Conservation (phyloP, 2,329 filamentous ascomycete species). For the Pseudonectria buxi region DNA sequence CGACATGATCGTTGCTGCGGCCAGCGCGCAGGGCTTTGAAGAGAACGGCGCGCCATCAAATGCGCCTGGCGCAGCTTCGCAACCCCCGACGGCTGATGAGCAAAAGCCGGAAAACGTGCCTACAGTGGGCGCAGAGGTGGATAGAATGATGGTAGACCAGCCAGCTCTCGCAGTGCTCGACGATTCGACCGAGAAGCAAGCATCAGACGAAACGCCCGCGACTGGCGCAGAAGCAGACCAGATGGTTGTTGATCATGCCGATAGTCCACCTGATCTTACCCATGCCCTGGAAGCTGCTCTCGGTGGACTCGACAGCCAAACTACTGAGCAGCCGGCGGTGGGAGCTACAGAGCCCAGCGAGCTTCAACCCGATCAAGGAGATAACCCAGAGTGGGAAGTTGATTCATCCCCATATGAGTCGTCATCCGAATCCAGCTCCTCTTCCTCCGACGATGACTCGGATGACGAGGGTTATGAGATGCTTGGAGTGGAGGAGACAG, state of each 20-base stretch:
- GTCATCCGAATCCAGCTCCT: constrained; percentile 52
- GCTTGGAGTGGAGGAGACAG: constrained; percentile 74
- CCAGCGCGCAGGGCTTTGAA: constrained; percentile 20
- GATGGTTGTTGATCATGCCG: constrained; percentile 31
- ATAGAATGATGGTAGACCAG: background rate
- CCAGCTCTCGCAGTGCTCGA: too few relatives aligned
- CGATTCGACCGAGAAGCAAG: too few relatives aligned
- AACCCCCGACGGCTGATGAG: constrained; percentile 2
- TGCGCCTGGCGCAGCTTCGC: constrained; percentile 1
- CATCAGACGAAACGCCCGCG: background rate
- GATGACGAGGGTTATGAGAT: constrained; percentile 61
- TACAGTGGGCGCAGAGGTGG: background rate
- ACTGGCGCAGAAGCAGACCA: constrained; percentile 21
- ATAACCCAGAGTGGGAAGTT: constrained; percentile 73
- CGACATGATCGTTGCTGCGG: constrained; percentile 25
- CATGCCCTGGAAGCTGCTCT: constrained; percentile 39
- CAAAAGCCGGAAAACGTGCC: constrained; percentile 6
- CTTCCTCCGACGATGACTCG: constrained; percentile 54
- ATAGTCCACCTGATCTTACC: constrained; percentile 33
- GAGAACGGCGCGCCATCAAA: constrained; percentile 10
- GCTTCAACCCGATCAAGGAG: constrained; percentile 29
- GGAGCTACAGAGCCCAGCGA: constrained; percentile 7
- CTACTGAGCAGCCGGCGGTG: constrained; percentile 9
- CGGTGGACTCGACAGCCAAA: constrained; percentile 26
- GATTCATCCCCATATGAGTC: constrained; percentile 73